phyloP scores from a whole-genome alignment of 108 stramenopile genomes.

The Epithemia pelagica region DNA sequence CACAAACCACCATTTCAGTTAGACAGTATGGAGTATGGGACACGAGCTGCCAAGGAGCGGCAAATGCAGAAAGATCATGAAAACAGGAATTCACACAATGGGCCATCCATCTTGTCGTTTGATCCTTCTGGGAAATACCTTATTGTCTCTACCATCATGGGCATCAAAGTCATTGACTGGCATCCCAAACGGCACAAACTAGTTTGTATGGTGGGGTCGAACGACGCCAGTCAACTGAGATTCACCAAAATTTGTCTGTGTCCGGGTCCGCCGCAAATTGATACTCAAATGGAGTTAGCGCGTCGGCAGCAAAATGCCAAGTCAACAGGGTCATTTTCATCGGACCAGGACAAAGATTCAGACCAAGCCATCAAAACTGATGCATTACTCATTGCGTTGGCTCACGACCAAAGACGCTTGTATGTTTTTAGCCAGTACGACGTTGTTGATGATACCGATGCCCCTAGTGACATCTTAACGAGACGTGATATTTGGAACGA shows the following conservation, averaged over 20 bases:
- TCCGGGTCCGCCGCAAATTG: slow-evolving; percentile 85
- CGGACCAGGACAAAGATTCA: slow-evolving; percentile 15
- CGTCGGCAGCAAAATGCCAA: slow-evolving; percentile 30
- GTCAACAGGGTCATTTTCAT: background rate
- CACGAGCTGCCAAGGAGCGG: slow-evolving; percentile 78
- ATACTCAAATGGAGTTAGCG: slow-evolving; percentile 86
- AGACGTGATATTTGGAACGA: slow-evolving; percentile 94
- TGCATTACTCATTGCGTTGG: slow-evolving; percentile 75
- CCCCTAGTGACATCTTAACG: slow-evolving; percentile 30
- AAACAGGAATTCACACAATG: background rate
- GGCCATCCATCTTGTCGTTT: slow-evolving; percentile 29
- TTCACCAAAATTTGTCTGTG: slow-evolving; percentile 79
- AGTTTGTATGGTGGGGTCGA: slow-evolving; percentile 69
- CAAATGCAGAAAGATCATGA: slow-evolving; percentile 52
- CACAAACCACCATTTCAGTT: slow-evolving; percentile 38
- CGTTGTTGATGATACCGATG: slow-evolving; percentile 45
- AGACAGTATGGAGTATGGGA: slow-evolving; percentile 87
- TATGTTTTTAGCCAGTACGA: slow-evolving; percentile 88
- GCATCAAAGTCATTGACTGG: slow-evolving; percentile 91
- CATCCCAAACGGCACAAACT: slow-evolving; percentile 54
- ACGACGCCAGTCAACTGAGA: slow-evolving; percentile 81
- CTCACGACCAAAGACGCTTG: slow-evolving; percentile 87
- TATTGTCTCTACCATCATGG: slow-evolving; percentile 82
- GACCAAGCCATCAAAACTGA: slow-evolving; percentile 41
- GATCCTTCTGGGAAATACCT: slow-evolving; percentile 86